Evolutionary conservation across 2,329 filamentous ascomycete genomes (phyloP).

Genomic region (Calcarisporium arbuscula): DNA sequence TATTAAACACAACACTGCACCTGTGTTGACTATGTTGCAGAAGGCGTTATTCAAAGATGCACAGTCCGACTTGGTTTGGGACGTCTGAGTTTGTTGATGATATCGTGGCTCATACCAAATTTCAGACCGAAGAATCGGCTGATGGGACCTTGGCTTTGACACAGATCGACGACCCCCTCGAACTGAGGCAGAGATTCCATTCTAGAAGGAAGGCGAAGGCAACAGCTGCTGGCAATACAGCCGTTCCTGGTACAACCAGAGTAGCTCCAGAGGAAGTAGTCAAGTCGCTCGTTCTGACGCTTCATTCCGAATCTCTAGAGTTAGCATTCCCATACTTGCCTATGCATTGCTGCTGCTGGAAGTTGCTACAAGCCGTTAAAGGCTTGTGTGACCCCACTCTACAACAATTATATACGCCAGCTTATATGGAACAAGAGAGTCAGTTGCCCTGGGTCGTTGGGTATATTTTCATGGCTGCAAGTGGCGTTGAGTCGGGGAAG

Average conservation of each 20-base stretch:
- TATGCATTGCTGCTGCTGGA: constrained; percentile 37
- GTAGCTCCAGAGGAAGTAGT: constrained; percentile 22
- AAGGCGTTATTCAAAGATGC: constrained; percentile 21
- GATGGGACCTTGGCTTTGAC: not conserved
- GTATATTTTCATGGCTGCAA: constrained; percentile 28
- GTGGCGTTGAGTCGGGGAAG: not conserved
- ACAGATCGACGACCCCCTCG: constrained; percentile 2
- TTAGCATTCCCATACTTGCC: constrained; percentile 34
- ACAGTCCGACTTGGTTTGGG: constrained; percentile 19
- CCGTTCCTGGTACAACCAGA: constrained; percentile 14
- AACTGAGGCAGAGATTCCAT: constrained; percentile 2
- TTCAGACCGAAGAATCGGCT: constrained; percentile 7
- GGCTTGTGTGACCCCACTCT: constrained; percentile 24
- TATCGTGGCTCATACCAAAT: constrained; percentile 25
- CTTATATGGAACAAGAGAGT: constrained; percentile 30
- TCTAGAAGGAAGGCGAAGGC: constrained; percentile 11
- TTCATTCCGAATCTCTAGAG: constrained; percentile 30
- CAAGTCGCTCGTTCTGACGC: constrained; percentile 20
- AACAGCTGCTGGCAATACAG: constrained; percentile 8
- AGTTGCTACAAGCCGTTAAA: constrained; percentile 25
- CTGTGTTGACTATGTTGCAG: constrained; percentile 30
- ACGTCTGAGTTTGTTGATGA: constrained; percentile 27
- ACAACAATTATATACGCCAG: constrained; percentile 21
- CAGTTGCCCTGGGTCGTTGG: constrained; percentile 34
- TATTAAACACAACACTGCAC: constrained; percentile 21